Evolutionary conservation across 2,329 filamentous ascomycete species (phyloP), one percentile per base, ranked within the genome.

Genomic region (Colletotrichum viniferum): DNA sequence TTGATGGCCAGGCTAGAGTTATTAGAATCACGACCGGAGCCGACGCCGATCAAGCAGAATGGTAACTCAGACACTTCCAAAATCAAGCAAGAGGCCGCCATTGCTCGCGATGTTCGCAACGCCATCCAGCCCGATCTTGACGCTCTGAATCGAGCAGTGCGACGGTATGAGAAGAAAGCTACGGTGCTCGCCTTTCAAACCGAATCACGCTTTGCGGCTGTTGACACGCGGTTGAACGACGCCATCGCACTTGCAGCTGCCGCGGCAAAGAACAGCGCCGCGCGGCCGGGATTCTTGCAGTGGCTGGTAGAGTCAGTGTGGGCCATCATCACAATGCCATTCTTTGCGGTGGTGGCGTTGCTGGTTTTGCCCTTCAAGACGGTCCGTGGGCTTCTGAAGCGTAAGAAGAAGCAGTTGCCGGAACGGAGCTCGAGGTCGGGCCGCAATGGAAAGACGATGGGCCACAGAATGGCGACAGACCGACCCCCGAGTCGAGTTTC

Each of bases 101-200:
- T 90, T 48, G 85, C 87, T 62, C 87, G 86, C 7, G 92, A 95
- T 74, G 88, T 95, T 14, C 90, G 92, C 56, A 91, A 91, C 75
- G 86, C 88, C 32, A 87, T 96, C 13, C 94, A 96, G 78, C 93
- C 95, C 1, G 95, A 98, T 74, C 89, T 98, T 7, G 96, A 98
- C 79, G 95, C 95, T 0, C 87, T 98, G 36, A 97, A 96, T 79
- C 93, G 96, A 63, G 96, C 96, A 5, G 94, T 98, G 60, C 91
- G 96, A 24, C 92, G 95, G 43, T 98, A 98, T 80, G 96, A 98
- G 86, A 98, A 98, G 85, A 94, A 96, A 79, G 92, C 94, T 6
- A 93, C 93, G 1, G 87, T 96, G 9, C 90, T 96, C 32, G 90
- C 94, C 12, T 89, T 94, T 70, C 93, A 96, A 80, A 95, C 93